These are phyloP conservation scores for Pseudogymnoascus sp. DNA, from an alignment of 2,329 filamentous ascomycete species.

Conservation along the genomic window DNA sequence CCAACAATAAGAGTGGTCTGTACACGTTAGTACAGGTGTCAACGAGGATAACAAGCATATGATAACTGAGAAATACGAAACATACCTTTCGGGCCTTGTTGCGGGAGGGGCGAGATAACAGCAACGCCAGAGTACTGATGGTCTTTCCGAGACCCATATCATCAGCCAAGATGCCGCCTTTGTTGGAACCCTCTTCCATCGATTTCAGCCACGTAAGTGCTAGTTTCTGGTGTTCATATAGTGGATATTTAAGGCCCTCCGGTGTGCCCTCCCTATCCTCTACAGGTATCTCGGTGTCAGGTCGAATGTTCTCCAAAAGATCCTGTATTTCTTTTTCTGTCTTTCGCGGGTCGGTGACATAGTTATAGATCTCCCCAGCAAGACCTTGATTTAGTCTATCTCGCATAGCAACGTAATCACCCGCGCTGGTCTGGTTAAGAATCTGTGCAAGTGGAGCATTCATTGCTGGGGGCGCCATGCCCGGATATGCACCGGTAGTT, in stretches of 20 bases:
- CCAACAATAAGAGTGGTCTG: conserved; percentile 76
- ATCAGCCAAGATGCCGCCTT: conserved; percentile 69
- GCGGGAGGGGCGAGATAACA: not conserved
- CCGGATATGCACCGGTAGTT: not conserved
- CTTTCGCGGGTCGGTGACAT: conserved; percentile 36
- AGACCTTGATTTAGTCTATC: conserved; percentile 5
- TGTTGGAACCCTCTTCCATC: conserved; percentile 62
- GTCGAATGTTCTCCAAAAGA: conserved; percentile 63
- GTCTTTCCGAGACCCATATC: conserved; percentile 84
- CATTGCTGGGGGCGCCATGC: not conserved
- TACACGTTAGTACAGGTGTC: conserved; percentile 29
- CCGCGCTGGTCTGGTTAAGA: conserved; percentile 1
- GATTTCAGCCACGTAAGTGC: conserved; percentile 68
- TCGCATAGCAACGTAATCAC: not conserved
- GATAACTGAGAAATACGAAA: not conserved
- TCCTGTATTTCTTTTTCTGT: conserved; percentile 60
- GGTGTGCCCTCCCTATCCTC: conserved; percentile 62
- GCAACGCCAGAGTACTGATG: conserved; percentile 71
- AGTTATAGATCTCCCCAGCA: conserved; percentile 5
- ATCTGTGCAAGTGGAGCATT: conserved; percentile 7
- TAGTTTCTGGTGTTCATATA: conserved; percentile 78
- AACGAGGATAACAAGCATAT: not conserved
- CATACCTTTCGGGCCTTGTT: conserved; percentile 10
- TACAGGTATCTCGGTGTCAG: conserved; percentile 56
- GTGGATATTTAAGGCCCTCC: conserved; percentile 52